Percentiles rank a stretch among this genome's conserved stretches.
These are phyloP conservation scores for Berberis vulgaris DNA, from an alignment of 164 flowering plant species.

Conservation along the genomic window DNA sequence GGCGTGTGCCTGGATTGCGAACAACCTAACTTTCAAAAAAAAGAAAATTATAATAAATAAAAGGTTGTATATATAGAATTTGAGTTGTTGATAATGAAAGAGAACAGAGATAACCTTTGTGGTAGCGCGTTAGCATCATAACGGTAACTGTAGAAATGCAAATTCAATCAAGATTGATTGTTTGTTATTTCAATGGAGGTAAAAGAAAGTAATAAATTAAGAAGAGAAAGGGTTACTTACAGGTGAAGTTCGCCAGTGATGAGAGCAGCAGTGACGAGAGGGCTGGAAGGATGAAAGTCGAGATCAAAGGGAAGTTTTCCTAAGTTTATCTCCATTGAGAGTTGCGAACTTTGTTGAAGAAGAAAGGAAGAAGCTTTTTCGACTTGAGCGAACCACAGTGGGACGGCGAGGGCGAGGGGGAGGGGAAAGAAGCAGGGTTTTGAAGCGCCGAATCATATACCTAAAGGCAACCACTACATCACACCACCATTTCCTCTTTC, in stretches of 20 bases:
- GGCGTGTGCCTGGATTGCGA: conserved; percentile 52
- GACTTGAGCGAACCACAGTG: no score
- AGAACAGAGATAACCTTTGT: conserved; percentile 31
- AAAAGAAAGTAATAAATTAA: no score
- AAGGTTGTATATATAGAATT: no score
- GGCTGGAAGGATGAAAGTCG: conserved; percentile 73
- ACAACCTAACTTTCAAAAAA: conserved; percentile 27
- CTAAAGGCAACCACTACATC: no score
- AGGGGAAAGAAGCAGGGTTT: no score
- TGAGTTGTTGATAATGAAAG: not conserved
- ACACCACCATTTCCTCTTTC: no score
- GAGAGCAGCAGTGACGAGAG: conserved; percentile 59
- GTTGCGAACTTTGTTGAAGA: no score
- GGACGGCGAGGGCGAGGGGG: no score
- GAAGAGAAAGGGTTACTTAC: conserved; percentile 23
- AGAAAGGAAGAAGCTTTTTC: no score
- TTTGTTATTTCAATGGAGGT: no score
- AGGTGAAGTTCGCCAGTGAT: conserved; percentile 63
- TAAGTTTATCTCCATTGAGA: conserved; percentile 54
- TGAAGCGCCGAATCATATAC: no score
- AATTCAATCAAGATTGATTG: not conserved
- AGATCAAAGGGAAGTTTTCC: conserved; percentile 62
- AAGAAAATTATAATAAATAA: no score
- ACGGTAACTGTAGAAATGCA: conserved; percentile 38
- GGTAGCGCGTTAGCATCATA: conserved; percentile 43